Evolutionary conservation across 2,329 filamentous ascomycete genomes (phyloP), one percentile per base, ranked within the genome.

Genomic region (Colletotrichum limetticola): DNA sequence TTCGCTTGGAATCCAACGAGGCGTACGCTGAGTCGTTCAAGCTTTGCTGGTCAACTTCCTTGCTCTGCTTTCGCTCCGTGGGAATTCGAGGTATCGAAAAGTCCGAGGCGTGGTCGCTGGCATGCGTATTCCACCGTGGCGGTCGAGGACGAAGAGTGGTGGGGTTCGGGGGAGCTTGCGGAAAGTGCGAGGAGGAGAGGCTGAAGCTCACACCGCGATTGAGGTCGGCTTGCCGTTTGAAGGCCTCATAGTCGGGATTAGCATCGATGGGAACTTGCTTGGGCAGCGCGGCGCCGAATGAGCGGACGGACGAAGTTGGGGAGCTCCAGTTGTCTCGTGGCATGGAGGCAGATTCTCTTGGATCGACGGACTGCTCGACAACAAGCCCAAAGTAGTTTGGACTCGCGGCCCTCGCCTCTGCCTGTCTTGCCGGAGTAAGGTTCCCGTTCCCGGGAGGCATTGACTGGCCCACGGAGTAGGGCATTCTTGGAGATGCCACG

Each of bases 361-460:
- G 86, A 74, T 94, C 91, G 58, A 84, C 82, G 24, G 90, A 81
- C 42, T 74, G 77, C 71, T 95, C 91, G 74, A 94, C 84, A 35
- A 91, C 86, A 72, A 97, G 90, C 68, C 93, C 94, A 80, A 98
- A 98, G 82, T 98, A 98, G 80, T 95, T 97, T 14, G 95, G 94
- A 80, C 94, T 96, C 11, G 91, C 84, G 1, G 88, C 83, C 74
- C 87, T 85, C 19, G 78, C 79, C 53, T 86, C 84, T 2, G 78
- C 69, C 5, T 77, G 68, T 53, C 81, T 78, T 30, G 75, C 79
- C 2, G 87, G 86, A 2, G 88, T 88, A 6, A 87, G 79, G 73
- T 85, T 87, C 6, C 60, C 74, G 73, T 85, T 87, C 6, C 60
- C 74, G 0, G 89, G 88, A 2, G 89, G 86, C 42, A 87, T 83